Conservation (phyloP, 768 basidiomycete species). For the Neoboletus magnificus region DNA sequence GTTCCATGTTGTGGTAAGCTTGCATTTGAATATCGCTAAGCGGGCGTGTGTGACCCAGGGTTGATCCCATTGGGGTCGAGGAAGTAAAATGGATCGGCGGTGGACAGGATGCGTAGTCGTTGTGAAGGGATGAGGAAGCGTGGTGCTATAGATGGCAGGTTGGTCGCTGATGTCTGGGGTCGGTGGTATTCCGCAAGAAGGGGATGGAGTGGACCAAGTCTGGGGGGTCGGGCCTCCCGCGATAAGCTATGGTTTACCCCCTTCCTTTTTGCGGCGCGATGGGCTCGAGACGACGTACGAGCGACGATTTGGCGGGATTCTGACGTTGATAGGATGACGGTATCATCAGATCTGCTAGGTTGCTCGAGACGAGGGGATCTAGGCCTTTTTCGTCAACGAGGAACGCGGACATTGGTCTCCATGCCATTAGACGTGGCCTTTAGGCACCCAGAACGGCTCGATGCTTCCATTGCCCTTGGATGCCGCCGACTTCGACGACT, state of each 20-base stretch:
- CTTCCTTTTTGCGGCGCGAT: background rate
- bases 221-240: background rate
- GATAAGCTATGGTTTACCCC: background rate
- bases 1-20: slow-evolving; percentile 6
- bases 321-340: background rate
- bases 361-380: background rate
- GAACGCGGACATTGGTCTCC: slow-evolving; percentile 13
- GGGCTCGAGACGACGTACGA: background rate
- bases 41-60: background rate
- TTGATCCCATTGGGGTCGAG: background rate
- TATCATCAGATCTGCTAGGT: slow-evolving; percentile 2
- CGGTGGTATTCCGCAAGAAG: background rate
- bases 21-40: slow-evolving; percentile 8
- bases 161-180: background rate
- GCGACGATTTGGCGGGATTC: background rate
- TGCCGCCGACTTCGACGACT: slow-evolving; percentile 15
- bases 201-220: background rate
- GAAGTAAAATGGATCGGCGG: slow-evolving; percentile 7
- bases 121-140: background rate
- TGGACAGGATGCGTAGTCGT: background rate
- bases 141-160: background rate
- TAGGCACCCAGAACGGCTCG: background rate
- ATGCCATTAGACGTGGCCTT: background rate
- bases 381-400: slow-evolving; percentile 3
- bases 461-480: slow-evolving; percentile 1